These are phyloP conservation scores for Tausonia pullulans DNA, from an alignment of 1,284 basidiomycete genomes.

Conservation along the genomic window DNA sequence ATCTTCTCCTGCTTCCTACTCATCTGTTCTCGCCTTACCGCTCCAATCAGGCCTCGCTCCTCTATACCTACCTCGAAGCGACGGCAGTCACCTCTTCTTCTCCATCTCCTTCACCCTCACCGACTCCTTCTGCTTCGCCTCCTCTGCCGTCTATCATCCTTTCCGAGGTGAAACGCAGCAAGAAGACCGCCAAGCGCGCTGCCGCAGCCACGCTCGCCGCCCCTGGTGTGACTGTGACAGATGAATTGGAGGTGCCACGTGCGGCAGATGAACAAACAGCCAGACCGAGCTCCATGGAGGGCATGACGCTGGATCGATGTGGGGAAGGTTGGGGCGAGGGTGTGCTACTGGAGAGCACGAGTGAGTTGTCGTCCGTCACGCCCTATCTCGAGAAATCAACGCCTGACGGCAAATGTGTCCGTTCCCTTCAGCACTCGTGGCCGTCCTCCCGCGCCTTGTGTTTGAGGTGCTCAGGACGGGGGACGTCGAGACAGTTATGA, in stretches of 20 bases:
- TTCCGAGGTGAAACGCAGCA: neutral
- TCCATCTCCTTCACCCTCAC: neutral
- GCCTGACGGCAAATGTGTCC: too few relatives aligned
- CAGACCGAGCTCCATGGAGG: neutral
- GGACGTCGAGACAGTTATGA: too few relatives aligned
- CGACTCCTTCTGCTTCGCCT: neutral
- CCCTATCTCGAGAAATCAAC: too few relatives aligned
- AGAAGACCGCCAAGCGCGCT: neutral
- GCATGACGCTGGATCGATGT: neutral
- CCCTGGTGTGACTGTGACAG: neutral
- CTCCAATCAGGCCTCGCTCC: neutral
- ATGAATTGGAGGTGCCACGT: too few relatives aligned
- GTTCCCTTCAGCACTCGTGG: too few relatives aligned
- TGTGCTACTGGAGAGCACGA: neutral
- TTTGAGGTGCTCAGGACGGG: too few relatives aligned
- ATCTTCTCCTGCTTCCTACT: neutral
- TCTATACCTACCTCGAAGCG: neutral
- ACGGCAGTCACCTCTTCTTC: neutral
- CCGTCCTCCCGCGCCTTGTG: too few relatives aligned
- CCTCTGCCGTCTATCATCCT: neutral
- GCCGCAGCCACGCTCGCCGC: too few relatives aligned
- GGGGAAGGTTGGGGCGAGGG: conserved; percentile 4
- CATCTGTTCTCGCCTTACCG: neutral
- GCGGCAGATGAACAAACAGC: neutral
- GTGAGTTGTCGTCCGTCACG: neutral